Conservation (phyloP, 768 basidiomycete species). For the Mycena floridula region DNA sequence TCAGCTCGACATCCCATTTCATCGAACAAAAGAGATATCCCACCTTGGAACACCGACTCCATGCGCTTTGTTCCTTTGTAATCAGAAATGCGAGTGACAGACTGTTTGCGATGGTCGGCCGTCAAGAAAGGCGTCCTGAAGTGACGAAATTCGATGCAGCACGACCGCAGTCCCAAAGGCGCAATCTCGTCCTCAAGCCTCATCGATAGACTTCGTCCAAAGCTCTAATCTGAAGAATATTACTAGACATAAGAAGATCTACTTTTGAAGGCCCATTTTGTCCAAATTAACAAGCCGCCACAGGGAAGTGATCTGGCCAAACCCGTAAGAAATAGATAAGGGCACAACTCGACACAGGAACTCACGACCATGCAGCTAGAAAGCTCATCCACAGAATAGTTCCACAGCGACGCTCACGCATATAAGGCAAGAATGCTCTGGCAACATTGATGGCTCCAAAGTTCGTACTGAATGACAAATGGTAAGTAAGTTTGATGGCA, state of each 20-base stretch:
- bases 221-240: too few species aligned
- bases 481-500: too few species aligned
- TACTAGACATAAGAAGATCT: too few species aligned
- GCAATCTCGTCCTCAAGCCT: slow-evolving; percentile 30
- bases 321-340: too few species aligned
- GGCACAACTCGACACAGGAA: background rate
- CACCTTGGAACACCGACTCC: slow-evolving; percentile 21
- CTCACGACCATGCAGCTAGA: slow-evolving; percentile 30
- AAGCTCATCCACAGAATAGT: slow-evolving; percentile 40
- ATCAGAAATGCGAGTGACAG: slow-evolving; percentile 25
- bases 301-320: too few species aligned
- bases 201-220: too few species aligned
- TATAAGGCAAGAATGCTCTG: slow-evolving; percentile 40
- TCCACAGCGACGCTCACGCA: slow-evolving; percentile 35
- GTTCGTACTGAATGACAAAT: slow-evolving; percentile 34
- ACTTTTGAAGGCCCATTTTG: slow-evolving; percentile 33
- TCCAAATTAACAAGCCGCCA: slow-evolving; percentile 30
- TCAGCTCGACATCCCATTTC: slow-evolving; percentile 5
- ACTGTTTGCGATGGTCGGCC: slow-evolving; percentile 19
- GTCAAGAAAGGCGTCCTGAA: slow-evolving; percentile 30
- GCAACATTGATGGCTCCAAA: slow-evolving; percentile 39
- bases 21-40: background rate
- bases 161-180: slow-evolving; percentile 30
- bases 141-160: slow-evolving; percentile 33
- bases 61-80: slow-evolving; percentile 19